phyloP scores from a whole-genome alignment of 805 yeast species.

The Pichia rugopelliculosa region DNA sequence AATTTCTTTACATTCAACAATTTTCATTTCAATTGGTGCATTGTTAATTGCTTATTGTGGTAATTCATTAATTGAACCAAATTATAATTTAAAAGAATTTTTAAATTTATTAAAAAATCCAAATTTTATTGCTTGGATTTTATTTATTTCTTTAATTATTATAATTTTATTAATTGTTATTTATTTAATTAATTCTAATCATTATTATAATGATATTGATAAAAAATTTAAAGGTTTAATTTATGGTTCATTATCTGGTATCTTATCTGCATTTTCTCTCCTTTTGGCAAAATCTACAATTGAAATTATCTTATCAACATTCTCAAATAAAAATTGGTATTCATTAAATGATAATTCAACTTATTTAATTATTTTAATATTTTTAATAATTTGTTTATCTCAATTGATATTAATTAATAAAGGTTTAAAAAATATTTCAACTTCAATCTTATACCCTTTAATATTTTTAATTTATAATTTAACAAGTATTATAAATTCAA shows the following conservation, averaged over 20 bases:
- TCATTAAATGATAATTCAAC: conserved; percentile 33
- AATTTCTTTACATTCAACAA: conserved; percentile 55
- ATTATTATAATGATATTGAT: neutral
- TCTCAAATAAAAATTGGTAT: conserved; percentile 25
- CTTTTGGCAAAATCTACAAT: conserved; percentile 80
- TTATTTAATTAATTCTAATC: conserved; percentile 9
- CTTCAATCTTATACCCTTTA: conserved; percentile 75
- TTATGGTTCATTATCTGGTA: conserved; percentile 66
- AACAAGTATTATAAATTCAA: conserved; percentile 56
- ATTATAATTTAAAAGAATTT: conserved; percentile 42
- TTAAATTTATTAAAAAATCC: conserved; percentile 33
- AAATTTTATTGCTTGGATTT: conserved; percentile 54
- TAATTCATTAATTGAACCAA: conserved; percentile 53
- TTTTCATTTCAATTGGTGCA: conserved; percentile 66
- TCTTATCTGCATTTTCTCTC: conserved; percentile 77
- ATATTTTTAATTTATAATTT: conserved; percentile 80
- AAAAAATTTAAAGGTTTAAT: conserved; percentile 44
- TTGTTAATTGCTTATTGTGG: conserved; percentile 72
- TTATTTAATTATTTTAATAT: conserved; percentile 45
- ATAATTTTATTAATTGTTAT: conserved; percentile 25
- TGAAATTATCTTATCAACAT: conserved; percentile 50
- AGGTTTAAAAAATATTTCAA: conserved; percentile 63
- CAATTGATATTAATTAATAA: conserved; percentile 69
- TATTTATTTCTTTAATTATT: conserved; percentile 28
- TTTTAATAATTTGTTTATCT: conserved; percentile 56